Base-by-base conservation (phyloP, 148 eudicot genomes). In the Dysphania ambrosioides region DNA sequence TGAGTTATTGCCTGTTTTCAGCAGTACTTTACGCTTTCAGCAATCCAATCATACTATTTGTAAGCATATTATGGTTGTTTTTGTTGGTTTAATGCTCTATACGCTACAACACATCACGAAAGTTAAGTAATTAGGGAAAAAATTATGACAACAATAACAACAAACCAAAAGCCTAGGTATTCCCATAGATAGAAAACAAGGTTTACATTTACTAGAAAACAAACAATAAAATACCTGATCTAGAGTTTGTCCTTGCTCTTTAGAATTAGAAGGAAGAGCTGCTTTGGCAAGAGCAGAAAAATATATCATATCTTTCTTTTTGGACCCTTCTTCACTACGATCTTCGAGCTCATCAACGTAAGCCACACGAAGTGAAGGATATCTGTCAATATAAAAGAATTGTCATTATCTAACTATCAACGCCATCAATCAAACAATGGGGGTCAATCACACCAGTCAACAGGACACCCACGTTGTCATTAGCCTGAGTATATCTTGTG, bases 341-440 rank as follows among this genome's bases (percentile, higher is more conserved):
- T 90, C 96, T 83, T 95, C 99, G 73, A 95, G 91, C 86, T 95
- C 99, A 80, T 95, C 99, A 40, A 95, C 93, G 75, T 92, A 95
- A 32, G 99, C 99, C 70, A 95, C 99, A 70, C 99, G 97, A 41
- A 95, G 92, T 66, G 99, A 95, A 65, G 99, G 97, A 74, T 95
- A 90, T 75, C 98, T 93, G 83, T 70, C 38, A 75, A 23, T 38
- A 84, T 27, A 71, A 71, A 41, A 66, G 12, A 40, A 31, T 2
- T 3, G 26, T 42, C 15, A 24, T 16, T 16, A 36, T 9, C 5
- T 30, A 18, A 10, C n/a, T 42, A 69, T 58, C 47, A 23, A 36
- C 31, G 36, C 23, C 32, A 68, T 26, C n/a, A 68, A 16, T 65
- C 29, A 6, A 66, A 27, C 8, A 35, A 51, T 2, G 23, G 72